Conservation (phyloP, 805 yeast species). For the Starmera dryadoides region DNA sequence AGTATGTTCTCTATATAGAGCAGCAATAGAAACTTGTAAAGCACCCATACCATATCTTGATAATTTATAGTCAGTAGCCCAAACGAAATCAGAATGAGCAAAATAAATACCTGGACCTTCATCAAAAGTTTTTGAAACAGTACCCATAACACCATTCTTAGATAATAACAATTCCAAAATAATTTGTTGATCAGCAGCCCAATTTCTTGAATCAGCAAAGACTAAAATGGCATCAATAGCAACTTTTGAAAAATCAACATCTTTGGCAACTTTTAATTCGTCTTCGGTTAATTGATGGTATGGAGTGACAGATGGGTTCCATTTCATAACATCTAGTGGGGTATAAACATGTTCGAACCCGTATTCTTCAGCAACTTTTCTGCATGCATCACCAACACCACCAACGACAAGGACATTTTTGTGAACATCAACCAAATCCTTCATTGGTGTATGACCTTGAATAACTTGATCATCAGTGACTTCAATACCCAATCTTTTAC, state of each 20-base stretch:
- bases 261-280: conserved; percentile 44
- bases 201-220: conserved; percentile 86
- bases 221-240: conserved; percentile 77
- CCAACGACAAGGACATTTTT: conserved; percentile 81
- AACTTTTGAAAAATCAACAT: conserved; percentile 59
- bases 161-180: conserved; percentile 74
- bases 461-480: conserved; percentile 75
- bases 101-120: conserved; percentile 81
- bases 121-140: conserved; percentile 58
- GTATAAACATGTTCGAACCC: conserved; percentile 81
- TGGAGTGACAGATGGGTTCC: conserved; percentile 85
- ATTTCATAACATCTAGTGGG: conserved; percentile 74
- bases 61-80: conserved; percentile 84
- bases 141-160: conserved; percentile 79
- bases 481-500: conserved; percentile 48
- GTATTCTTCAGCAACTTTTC: conserved; percentile 74
- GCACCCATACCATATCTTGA: conserved; percentile 95
- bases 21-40: conserved; percentile 79
- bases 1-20: conserved; percentile 77
- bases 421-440: conserved; percentile 61
- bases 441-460: conserved; percentile 94
- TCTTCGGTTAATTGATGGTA: conserved; percentile 74
- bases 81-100: conserved; percentile 87
- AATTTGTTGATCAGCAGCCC: conserved; percentile 92
- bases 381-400: conserved; percentile 79